Evolutionary conservation across 1,284 basidiomycete genomes (phyloP).

Genomic region (Sporisorium exsertum): DNA sequence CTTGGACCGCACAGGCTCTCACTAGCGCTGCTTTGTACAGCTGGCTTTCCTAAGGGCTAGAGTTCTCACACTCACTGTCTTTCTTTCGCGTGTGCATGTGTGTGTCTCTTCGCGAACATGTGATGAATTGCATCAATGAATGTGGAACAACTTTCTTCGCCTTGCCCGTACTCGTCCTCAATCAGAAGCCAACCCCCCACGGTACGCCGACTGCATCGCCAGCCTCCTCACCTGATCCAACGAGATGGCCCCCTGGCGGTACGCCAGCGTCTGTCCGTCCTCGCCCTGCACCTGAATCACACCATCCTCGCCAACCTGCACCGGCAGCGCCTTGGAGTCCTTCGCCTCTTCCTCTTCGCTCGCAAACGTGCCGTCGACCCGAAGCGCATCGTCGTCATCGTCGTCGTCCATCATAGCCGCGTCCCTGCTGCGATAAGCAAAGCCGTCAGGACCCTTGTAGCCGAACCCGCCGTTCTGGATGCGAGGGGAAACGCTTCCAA

Average conservation of each 20-base stretch:
- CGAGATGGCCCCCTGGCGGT: constrained; percentile 64
- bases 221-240: constrained; percentile 62
- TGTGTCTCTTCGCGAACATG: not conserved
- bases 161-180: constrained; percentile 68
- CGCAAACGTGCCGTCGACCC: constrained; percentile 39
- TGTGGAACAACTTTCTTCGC: not conserved
- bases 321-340: constrained; percentile 33
- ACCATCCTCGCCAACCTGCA: constrained; percentile 52
- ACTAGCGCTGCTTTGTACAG: constrained; percentile 11
- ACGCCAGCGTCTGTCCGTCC: constrained; percentile 63
- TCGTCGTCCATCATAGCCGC: constrained; percentile 54
- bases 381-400: constrained; percentile 60
- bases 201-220: constrained; percentile 58
- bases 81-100: not conserved
- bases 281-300: constrained; percentile 62
- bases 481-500: constrained; percentile 24
- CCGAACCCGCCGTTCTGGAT: constrained; percentile 35
- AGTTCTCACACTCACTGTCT: not conserved
- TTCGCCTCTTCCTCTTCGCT: constrained; percentile 33
- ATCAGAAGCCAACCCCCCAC: constrained; percentile 71
- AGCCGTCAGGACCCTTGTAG: constrained; percentile 32
- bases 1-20: constrained; percentile 75
- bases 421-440: constrained; percentile 39
- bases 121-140: not conserved
- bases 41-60: constrained; percentile 6